phyloP scores from a whole-genome alignment of 2,329 filamentous ascomycete species.

The Corynespora cassiicola region DNA sequence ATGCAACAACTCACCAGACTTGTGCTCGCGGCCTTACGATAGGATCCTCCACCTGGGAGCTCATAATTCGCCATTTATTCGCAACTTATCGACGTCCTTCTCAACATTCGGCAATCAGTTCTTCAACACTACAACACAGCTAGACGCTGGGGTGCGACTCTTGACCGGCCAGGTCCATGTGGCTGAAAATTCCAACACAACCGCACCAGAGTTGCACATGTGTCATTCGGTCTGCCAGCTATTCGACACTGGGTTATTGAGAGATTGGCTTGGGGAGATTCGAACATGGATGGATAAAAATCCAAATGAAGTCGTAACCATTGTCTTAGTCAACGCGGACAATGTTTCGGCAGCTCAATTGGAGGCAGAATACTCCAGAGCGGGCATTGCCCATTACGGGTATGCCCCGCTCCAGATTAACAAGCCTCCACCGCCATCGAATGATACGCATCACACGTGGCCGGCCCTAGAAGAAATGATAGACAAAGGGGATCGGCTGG shows the following conservation, averaged over 20 bases:
- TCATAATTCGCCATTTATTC: slow-evolving; percentile 74
- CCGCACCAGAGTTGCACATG: slow-evolving; percentile 59
- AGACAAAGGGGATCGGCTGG: slow-evolving; percentile 64
- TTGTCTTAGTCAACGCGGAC: slow-evolving; percentile 74
- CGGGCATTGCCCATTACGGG: slow-evolving; percentile 59
- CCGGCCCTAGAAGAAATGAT: slow-evolving; percentile 75
- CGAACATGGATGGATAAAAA: slow-evolving; percentile 71
- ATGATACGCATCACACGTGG: slow-evolving; percentile 59
- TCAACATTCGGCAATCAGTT: slow-evolving; percentile 73
- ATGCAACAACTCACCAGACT: slow-evolving; percentile 79
- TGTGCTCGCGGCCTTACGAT: slow-evolving; percentile 74
- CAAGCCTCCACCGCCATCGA: slow-evolving; percentile 54
- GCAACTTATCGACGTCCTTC: slow-evolving; percentile 65
- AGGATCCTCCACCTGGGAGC: slow-evolving; percentile 77
- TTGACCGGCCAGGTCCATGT: slow-evolving; percentile 74
- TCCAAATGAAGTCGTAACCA: slow-evolving; percentile 74
- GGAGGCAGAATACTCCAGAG: slow-evolving; percentile 45
- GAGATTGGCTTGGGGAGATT: slow-evolving; percentile 67
- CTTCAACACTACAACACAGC: slow-evolving; percentile 72
- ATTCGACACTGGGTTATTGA: slow-evolving; percentile 70
- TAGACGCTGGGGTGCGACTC: slow-evolving; percentile 73
- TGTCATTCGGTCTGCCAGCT: slow-evolving; percentile 73
- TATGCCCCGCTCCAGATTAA: slow-evolving; percentile 59
- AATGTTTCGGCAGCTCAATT: slow-evolving; percentile 61
- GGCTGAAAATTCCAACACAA: slow-evolving; percentile 48